Conservation (phyloP, 2,329 filamentous ascomycete species). For the Lecanosticta acicola region DNA sequence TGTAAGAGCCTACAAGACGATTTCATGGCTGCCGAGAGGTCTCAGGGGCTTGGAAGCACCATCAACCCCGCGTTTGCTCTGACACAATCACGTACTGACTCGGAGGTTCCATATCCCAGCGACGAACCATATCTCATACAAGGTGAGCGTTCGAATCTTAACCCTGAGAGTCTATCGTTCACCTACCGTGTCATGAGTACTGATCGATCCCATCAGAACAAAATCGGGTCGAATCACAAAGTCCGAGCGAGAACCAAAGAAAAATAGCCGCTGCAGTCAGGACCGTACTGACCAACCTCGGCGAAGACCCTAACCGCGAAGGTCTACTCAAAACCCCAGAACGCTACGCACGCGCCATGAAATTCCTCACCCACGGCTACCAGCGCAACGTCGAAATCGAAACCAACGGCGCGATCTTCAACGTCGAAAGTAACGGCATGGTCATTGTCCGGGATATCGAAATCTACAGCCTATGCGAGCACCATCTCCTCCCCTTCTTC, state of each 20-base stretch:
- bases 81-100: no score
- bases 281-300: conserved; percentile 56
- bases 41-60: no score
- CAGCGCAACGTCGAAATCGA: conserved; percentile 77
- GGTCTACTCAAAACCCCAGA: conserved; percentile 59
- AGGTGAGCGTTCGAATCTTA: no score
- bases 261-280: conserved; percentile 49
- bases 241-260: neutral
- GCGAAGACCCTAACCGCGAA: conserved; percentile 56
- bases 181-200: no score
- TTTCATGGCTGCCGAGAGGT: no score
- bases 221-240: no score
- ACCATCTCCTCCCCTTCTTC: conserved; percentile 87
- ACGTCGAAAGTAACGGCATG: conserved; percentile 88
- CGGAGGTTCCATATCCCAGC: no score
- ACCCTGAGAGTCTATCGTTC: no score
- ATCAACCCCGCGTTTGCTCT: no score
- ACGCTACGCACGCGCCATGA: conserved; percentile 83
- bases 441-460: conserved; percentile 95
- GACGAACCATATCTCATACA: no score
- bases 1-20: no score
- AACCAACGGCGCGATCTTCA: conserved; percentile 84
- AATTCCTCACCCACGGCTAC: conserved; percentile 89
- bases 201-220: no score
- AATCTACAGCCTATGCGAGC: conserved; percentile 85